Conservation (phyloP, 331 rosid genomes). For the Rhamnella rubrinervis region DNA sequence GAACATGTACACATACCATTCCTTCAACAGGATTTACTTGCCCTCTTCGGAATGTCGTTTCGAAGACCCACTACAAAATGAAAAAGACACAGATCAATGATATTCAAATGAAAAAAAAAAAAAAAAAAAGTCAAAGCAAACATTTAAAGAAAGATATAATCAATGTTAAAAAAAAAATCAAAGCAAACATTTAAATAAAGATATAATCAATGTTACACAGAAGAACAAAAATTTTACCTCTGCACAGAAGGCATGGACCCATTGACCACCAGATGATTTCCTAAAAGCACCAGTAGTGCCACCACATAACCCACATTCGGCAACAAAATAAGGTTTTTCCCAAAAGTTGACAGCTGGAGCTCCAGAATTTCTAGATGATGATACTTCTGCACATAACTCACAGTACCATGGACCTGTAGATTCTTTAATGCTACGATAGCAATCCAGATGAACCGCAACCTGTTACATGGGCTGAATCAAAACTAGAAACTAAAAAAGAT, state of each 20-base stretch:
- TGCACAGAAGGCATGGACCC: constrained; percentile 99
- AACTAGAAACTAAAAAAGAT: constrained; percentile 13
- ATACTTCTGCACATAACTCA: constrained; percentile 82
- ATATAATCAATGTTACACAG: constrained; percentile 2
- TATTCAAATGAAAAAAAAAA: constrained; percentile 8
- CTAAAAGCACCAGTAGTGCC: constrained; percentile 94
- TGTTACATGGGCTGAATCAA: constrained; percentile 33
- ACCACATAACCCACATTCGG: constrained; percentile 90
- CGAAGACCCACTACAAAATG: constrained; percentile 76
- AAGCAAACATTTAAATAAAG: background rate
- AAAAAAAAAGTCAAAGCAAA: background rate
- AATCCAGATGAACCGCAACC: constrained; percentile 95
- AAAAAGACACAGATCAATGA: constrained; percentile 1
- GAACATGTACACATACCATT: constrained; percentile 58
- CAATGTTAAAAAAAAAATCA: background rate
- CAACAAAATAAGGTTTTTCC: constrained; percentile 76
- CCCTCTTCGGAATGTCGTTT: constrained; percentile 82
- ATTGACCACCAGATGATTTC: constrained; percentile 83
- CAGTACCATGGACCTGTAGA: constrained; percentile 95
- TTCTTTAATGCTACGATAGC: constrained; percentile 81
- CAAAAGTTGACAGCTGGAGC: constrained; percentile 62
- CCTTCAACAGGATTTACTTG: constrained; percentile 75
- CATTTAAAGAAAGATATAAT: background rate
- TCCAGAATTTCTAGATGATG: constrained; percentile 48
- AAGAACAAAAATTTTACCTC: constrained; percentile 52